Conservation (phyloP, 108 stramenopile species). For the Cyclostephanos tholiformis region DNA sequence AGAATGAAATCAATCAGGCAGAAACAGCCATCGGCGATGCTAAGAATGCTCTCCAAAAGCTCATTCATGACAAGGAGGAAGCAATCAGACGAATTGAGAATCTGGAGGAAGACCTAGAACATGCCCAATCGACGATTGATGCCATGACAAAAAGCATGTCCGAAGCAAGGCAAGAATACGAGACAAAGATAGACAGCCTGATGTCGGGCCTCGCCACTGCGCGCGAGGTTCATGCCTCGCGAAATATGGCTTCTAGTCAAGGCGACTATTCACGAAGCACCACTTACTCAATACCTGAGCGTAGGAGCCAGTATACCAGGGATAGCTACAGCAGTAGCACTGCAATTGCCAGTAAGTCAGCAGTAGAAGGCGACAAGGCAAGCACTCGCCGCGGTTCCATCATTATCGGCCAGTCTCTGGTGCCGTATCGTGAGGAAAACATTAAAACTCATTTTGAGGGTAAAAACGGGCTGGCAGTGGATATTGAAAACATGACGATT, state of each 20-base stretch:
- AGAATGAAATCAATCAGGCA: constrained; percentile 44
- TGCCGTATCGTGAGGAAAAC: not conserved
- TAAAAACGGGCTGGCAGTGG: constrained; percentile 33
- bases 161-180: constrained; percentile 42
- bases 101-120: constrained; percentile 46
- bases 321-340: constrained; percentile 7
- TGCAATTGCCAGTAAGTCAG: constrained; percentile 23
- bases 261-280: constrained; percentile 9
- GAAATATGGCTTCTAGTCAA: constrained; percentile 19
- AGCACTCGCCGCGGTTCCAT: constrained; percentile 1
- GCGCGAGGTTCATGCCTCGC: constrained; percentile 47
- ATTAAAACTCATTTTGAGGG: constrained; percentile 17
- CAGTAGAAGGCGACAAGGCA: constrained; percentile 15
- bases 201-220: constrained; percentile 48
- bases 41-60: constrained; percentile 36
- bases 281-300: constrained; percentile 20
- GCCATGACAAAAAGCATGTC: constrained; percentile 50
- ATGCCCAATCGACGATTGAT: constrained; percentile 48
- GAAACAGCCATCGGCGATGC: constrained; percentile 49
- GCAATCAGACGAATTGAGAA: constrained; percentile 38
- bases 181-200: constrained; percentile 50
- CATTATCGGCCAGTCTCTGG: not conserved
- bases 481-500: constrained; percentile 47
- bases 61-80: constrained; percentile 43
- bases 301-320: constrained; percentile 11